phyloP scores from a whole-genome alignment of 345 rosid species.

The Murraya koenigii region DNA sequence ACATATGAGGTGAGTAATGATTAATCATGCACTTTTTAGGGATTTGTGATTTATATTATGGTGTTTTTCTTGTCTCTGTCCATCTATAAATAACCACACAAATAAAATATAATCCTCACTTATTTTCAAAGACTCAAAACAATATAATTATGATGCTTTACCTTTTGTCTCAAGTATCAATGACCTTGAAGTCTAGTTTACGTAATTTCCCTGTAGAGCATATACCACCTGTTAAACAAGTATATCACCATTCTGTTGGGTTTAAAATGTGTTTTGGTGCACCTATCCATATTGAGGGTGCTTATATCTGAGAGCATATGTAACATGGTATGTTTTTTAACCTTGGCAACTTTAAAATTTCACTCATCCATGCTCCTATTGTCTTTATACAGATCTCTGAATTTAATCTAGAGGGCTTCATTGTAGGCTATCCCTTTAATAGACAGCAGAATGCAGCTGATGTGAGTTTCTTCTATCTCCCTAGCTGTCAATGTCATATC shows the following conservation, averaged over 20 bases:
- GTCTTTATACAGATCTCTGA: slow-evolving; percentile 53
- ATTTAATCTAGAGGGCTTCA: slow-evolving; percentile 58
- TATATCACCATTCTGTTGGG: background rate
- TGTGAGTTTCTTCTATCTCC: slow-evolving; percentile 32
- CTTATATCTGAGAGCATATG: background rate
- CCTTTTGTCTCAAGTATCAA: background rate
- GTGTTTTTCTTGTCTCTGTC: background rate
- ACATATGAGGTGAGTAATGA: background rate
- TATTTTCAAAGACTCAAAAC: background rate
- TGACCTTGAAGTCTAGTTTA: background rate
- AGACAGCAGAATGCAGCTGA: slow-evolving; percentile 29
- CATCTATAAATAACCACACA: no score
- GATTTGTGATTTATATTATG: background rate
- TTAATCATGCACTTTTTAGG: background rate
- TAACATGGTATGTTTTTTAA: slow-evolving; percentile 2
- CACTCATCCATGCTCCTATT: background rate
- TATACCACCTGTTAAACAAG: background rate
- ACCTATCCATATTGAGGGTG: background rate
- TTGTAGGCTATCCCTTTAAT: slow-evolving; percentile 68
- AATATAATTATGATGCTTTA: background rate
- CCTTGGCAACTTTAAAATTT: background rate
- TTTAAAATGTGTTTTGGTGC: slow-evolving; percentile 2
- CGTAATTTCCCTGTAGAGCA: background rate
- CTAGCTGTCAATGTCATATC: background rate
- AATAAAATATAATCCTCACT: background rate